phyloP scores from a whole-genome alignment of 495 filamentous ascomycete genomes.

The Pyrenopolyporus hunteri region DNA sequence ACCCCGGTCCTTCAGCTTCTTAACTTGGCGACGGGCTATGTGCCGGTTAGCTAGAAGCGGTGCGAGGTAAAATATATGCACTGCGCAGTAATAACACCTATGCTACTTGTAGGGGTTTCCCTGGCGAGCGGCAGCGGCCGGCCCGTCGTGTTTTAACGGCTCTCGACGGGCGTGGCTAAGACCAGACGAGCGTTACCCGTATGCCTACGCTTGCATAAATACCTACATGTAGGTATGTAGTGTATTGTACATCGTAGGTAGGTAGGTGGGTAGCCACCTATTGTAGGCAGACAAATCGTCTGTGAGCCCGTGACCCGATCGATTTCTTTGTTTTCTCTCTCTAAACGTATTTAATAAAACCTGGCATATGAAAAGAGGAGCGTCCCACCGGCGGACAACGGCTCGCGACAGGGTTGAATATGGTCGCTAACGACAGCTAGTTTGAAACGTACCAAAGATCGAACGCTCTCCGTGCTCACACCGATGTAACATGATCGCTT shows the following conservation, averaged over 20 bases:
- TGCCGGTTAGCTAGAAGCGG: slow-evolving; percentile 15
- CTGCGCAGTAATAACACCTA: slow-evolving; percentile 10
- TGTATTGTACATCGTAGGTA: not conserved
- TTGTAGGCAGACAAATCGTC: slow-evolving; percentile 23
- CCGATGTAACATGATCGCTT: slow-evolving; percentile 43
- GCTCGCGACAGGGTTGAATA: slow-evolving; percentile 39
- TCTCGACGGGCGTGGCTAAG: slow-evolving; percentile 35
- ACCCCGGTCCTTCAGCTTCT: slow-evolving; percentile 23
- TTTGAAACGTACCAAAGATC: slow-evolving; percentile 43
- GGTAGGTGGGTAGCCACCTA: not conserved
- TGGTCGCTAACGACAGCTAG: slow-evolving; percentile 36
- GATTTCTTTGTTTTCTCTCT: slow-evolving; percentile 11
- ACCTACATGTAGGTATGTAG: not conserved
- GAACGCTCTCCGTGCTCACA: slow-evolving; percentile 38
- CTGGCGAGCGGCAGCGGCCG: slow-evolving; percentile 38
- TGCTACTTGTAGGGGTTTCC: slow-evolving; percentile 33
- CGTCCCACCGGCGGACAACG: slow-evolving; percentile 36
- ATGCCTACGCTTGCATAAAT: not conserved
- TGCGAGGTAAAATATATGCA: slow-evolving; percentile 12
- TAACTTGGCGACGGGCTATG: slow-evolving; percentile 23
- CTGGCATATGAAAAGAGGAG: slow-evolving; percentile 42
- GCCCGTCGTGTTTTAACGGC: slow-evolving; percentile 35
- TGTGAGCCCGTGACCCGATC: slow-evolving; percentile 39
- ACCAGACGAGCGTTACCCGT: slow-evolving; percentile 17
- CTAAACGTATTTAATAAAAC: slow-evolving; percentile 35